Percentiles rank a stretch among this genome's conserved stretches.
phyloP scores from a whole-genome alignment of 495 filamentous ascomycete species.

The Xylaria nigripes region DNA sequence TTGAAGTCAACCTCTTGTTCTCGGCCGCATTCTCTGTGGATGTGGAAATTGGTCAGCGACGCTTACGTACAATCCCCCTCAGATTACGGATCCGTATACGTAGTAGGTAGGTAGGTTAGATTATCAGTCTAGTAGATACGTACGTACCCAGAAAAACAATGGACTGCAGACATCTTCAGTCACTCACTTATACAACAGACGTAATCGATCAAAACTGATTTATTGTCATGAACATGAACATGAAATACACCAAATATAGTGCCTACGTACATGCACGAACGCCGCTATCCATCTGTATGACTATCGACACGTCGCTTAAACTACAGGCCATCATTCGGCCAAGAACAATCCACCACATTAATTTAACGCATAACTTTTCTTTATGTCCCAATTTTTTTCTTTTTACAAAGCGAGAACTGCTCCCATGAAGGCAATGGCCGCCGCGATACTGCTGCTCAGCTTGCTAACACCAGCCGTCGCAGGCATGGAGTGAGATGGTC shows the following conservation, averaged over 20 bases:
- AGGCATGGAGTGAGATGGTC: slow-evolving; percentile 13
- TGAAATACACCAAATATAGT: neutral
- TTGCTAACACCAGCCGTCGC: slow-evolving; percentile 22
- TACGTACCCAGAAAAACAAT: too few relatives aligned
- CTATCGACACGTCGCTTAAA: slow-evolving; percentile 3
- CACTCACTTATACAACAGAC: too few relatives aligned
- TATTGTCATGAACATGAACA: slow-evolving; percentile 12
- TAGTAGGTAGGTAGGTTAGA: too few relatives aligned
- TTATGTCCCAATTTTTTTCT: neutral
- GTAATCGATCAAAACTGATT: slow-evolving; percentile 3
- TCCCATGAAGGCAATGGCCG: slow-evolving; percentile 18
- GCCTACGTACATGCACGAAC: slow-evolving; percentile 6
- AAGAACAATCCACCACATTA: neutral
- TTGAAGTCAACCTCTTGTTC: too few relatives aligned
- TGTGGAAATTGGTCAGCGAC: too few relatives aligned
- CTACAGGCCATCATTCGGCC: neutral
- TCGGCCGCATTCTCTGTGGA: too few relatives aligned
- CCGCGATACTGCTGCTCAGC: slow-evolving; percentile 21
- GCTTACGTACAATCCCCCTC: too few relatives aligned
- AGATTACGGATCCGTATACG: too few relatives aligned
- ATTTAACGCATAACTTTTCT: neutral
- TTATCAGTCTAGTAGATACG: too few relatives aligned
- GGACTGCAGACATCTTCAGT: too few relatives aligned
- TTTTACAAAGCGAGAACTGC: slow-evolving; percentile 18
- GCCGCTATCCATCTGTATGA: neutral